phyloP scores from a whole-genome alignment of 192 early-diverging fungal genomes.

The Phlyctochytrium bullatum region DNA sequence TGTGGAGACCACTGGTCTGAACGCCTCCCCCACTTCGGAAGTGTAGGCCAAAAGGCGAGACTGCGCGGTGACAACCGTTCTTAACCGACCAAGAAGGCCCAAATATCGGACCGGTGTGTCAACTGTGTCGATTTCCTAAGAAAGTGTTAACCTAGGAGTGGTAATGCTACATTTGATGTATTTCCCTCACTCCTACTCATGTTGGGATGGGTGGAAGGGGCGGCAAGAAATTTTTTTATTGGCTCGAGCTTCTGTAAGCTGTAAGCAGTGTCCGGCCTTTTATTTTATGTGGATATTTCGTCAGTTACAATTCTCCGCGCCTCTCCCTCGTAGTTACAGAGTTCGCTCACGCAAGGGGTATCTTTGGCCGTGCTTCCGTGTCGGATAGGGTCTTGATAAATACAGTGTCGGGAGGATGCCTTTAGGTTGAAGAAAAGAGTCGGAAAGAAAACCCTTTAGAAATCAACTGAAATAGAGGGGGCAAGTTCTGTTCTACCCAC shows the following conservation, averaged over 20 bases:
- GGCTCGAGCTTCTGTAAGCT: too few species aligned
- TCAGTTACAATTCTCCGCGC: too few species aligned
- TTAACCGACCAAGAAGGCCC: conserved; percentile 20
- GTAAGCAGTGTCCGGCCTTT: too few species aligned
- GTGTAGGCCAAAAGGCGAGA: conserved; percentile 48
- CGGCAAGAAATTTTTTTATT: too few species aligned
- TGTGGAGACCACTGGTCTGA: conserved; percentile 54
- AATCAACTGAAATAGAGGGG: conserved; percentile 8
- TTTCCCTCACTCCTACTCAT: too few species aligned
- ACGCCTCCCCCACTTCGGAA: conserved; percentile 64
- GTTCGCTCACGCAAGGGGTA: neutral
- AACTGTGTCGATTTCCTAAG: conserved; percentile 15
- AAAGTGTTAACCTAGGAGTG: too few species aligned
- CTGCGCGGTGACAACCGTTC: conserved; percentile 18
- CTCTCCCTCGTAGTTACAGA: too few species aligned
- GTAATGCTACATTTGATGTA: too few species aligned
- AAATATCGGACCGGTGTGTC: conserved; percentile 14
- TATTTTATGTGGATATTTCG: too few species aligned
- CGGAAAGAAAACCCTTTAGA: neutral
- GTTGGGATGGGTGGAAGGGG: too few species aligned
- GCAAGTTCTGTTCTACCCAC: too few species aligned
- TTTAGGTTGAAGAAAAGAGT: conserved; percentile 3
- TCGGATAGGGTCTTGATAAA: neutral
- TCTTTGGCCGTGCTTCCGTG: conserved; percentile 1
- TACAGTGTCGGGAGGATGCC: conserved; percentile 1